phyloP scores from a whole-genome alignment of 495 filamentous ascomycete species.

The Tuber umbilicatum region DNA sequence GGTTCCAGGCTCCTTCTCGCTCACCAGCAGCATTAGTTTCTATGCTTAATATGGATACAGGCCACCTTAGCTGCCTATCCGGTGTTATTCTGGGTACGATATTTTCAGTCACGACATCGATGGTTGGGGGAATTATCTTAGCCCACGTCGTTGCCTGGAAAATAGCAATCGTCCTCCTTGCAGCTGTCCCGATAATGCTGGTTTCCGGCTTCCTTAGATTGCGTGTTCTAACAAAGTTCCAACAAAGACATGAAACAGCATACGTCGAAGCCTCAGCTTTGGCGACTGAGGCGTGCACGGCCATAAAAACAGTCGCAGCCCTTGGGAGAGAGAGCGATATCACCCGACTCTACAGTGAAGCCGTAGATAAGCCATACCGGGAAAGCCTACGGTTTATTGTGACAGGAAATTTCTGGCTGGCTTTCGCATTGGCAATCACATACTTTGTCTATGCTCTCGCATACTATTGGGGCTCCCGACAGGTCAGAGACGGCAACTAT shows the following conservation, averaged over 20 bases:
- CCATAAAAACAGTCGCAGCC: constrained; percentile 55
- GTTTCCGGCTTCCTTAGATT: constrained; percentile 54
- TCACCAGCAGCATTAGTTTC: constrained; percentile 50
- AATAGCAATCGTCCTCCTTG: constrained; percentile 53
- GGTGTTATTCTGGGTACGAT: constrained; percentile 48
- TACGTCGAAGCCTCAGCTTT: constrained; percentile 53
- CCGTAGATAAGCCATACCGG: constrained; percentile 45
- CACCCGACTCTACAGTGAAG: constrained; percentile 47
- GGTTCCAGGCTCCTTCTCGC: constrained; percentile 48
- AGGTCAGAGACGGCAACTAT: constrained; percentile 54
- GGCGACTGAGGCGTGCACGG: constrained; percentile 53
- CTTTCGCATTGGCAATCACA: constrained; percentile 46
- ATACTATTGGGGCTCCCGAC: constrained; percentile 61
- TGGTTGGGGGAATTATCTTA: constrained; percentile 49
- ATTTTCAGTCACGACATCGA: constrained; percentile 45
- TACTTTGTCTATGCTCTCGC: constrained; percentile 57
- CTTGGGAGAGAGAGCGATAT: constrained; percentile 52
- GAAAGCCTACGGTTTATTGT: constrained; percentile 44
- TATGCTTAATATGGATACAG: constrained; percentile 51
- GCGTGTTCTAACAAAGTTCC: constrained; percentile 50
- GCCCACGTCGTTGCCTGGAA: constrained; percentile 60
- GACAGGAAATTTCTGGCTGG: constrained; percentile 45
- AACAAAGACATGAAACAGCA: constrained; percentile 55
- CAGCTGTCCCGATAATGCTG: constrained; percentile 52
- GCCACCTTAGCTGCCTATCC: constrained; percentile 45